Evolutionary conservation across 371 early-diverging fungal species (phyloP).

Genomic region (Actinomucor elegans): DNA sequence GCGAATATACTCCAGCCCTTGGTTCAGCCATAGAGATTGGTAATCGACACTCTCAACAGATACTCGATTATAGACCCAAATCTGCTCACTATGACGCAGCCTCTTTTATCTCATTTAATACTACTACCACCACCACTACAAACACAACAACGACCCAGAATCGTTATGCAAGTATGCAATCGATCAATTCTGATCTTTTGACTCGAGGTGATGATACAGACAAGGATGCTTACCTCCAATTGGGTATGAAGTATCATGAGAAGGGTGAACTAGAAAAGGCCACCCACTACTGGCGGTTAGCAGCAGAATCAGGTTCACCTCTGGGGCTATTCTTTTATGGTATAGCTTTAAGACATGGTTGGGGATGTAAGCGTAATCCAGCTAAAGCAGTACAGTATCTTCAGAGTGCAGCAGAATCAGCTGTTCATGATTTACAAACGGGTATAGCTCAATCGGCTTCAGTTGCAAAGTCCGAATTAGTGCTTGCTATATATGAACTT

Average conservation of each 20-base stretch:
- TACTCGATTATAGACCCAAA: too few species aligned
- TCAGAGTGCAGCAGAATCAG: constrained; percentile 79
- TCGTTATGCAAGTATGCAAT: too few species aligned
- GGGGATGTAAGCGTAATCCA: constrained; percentile 74
- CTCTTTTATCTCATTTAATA: too few species aligned
- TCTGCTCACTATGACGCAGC: too few species aligned
- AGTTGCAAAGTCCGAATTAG: constrained; percentile 54
- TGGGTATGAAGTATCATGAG: constrained; percentile 40
- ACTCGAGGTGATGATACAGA: too few species aligned
- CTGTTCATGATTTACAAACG: constrained; percentile 61
- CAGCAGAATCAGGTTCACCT: constrained; percentile 73
- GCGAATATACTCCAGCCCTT: too few species aligned
- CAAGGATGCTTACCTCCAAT: constrained; percentile 7
- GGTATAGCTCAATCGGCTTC: constrained; percentile 22
- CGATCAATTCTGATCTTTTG: too few species aligned
- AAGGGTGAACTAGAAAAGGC: constrained; percentile 77
- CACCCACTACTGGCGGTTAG: constrained; percentile 77
- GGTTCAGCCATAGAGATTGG: too few species aligned
- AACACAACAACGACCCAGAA: too few species aligned
- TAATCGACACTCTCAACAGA: too few species aligned
- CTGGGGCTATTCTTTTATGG: constrained; percentile 88
- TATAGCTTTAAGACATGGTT: constrained; percentile 89
- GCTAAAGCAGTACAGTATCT: constrained; percentile 67
- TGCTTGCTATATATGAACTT: constrained; percentile 86
- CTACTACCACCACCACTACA: too few species aligned